A percentile compares a stretch with the other conserved stretches of the same genome.
These are phyloP conservation scores for Stagonosporopsis rhizophila DNA, from an alignment of 2,329 filamentous ascomycete genomes.

Conservation along the genomic window DNA sequence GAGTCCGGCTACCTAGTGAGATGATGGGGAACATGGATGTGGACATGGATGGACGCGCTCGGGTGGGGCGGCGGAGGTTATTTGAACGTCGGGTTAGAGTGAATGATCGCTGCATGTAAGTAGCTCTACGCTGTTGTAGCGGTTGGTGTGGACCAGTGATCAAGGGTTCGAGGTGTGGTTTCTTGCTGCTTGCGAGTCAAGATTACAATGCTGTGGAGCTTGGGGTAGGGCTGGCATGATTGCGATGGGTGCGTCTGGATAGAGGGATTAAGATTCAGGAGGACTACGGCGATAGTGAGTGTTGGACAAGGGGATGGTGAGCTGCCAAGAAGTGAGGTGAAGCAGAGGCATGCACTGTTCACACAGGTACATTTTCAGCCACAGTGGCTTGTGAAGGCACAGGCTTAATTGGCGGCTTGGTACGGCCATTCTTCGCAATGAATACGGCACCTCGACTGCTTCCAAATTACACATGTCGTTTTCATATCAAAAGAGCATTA, in stretches of 20 bases:
- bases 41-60: neutral
- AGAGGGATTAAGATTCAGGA: neutral
- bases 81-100: neutral
- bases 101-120: neutral
- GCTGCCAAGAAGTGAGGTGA: neutral
- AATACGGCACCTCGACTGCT: neutral
- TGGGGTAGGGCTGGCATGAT: too few relatives aligned
- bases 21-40: neutral
- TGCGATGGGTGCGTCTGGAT: neutral
- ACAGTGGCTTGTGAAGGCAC: conserved; percentile 5
- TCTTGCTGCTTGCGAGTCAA: neutral
- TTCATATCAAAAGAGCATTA: too few relatives aligned
- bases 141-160: neutral
- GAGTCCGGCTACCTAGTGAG: neutral
- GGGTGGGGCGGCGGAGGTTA: conserved; percentile 1
- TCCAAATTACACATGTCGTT: too few relatives aligned
- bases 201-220: neutral
- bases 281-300: neutral
- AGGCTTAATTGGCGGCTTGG: neutral
- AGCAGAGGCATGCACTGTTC: neutral
- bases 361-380: conserved; percentile 4
- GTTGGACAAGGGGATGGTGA: neutral
- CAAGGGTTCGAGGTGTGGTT: neutral
- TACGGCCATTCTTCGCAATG: neutral
- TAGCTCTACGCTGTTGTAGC: neutral